Evolutionary conservation across 2,329 filamentous ascomycete species (phyloP).

Genomic region (Venturia asperata): DNA sequence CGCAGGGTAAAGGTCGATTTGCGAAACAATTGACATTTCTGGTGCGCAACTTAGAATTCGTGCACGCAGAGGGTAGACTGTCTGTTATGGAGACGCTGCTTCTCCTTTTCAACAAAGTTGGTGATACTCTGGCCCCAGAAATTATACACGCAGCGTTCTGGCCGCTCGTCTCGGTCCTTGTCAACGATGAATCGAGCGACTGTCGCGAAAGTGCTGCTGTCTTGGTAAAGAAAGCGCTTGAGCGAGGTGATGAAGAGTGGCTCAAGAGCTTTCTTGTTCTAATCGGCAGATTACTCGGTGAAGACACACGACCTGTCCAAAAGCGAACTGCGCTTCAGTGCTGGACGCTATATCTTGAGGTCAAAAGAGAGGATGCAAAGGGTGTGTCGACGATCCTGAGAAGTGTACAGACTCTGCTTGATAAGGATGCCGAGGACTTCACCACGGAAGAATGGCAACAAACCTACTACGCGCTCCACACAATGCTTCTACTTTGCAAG

Average conservation of each 20-base stretch:
- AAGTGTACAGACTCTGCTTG: constrained; percentile 45
- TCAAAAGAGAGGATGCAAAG: constrained; percentile 54
- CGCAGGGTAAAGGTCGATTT: constrained; percentile 84
- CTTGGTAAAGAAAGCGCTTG: constrained; percentile 74
- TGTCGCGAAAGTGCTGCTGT: constrained; percentile 77
- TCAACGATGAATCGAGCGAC: constrained; percentile 80
- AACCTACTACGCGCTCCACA: constrained; percentile 64
- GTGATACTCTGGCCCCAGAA: constrained; percentile 74
- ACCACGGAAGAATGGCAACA: constrained; percentile 60
- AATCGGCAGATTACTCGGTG: constrained; percentile 67
- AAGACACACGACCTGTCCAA: constrained; percentile 56
- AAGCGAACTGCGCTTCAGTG: constrained; percentile 69
- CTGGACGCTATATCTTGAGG: constrained; percentile 77
- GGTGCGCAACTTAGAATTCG: constrained; percentile 83
- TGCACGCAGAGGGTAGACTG: constrained; percentile 77
- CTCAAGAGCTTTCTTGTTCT: constrained; percentile 63
- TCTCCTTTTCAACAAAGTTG: constrained; percentile 76
- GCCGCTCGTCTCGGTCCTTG: constrained; percentile 74
- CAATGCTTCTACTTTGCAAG: constrained; percentile 60
- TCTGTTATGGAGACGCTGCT: constrained; percentile 92
- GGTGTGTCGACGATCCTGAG: constrained; percentile 56
- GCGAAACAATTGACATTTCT: constrained; percentile 83
- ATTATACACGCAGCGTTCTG: constrained; percentile 76
- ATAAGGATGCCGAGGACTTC: constrained; percentile 45
- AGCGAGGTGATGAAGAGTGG: constrained; percentile 65